Evolutionary conservation across 495 filamentous ascomycete genomes (phyloP).

Genomic region (Hyaloscypha finlandica): DNA sequence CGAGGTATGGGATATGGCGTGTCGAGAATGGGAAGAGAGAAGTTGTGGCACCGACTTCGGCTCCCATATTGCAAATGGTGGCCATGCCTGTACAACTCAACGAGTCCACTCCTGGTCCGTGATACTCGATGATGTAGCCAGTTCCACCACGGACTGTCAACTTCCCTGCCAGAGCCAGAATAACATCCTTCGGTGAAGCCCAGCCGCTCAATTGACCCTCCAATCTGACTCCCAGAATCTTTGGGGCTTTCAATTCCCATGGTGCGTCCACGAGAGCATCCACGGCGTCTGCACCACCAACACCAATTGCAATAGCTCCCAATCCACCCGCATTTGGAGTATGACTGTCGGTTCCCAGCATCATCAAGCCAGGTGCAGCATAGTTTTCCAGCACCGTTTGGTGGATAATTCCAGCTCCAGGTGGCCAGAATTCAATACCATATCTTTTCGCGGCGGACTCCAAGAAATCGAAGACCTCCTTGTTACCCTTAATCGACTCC

Average conservation of each 20-base stretch:
- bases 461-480: slow-evolving; percentile 96
- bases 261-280: slow-evolving; percentile 95
- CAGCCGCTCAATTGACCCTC: slow-evolving; percentile 84
- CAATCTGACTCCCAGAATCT: slow-evolving; percentile 82
- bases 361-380: slow-evolving; percentile 95
- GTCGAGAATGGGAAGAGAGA: slow-evolving; percentile 80
- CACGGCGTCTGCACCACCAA: slow-evolving; percentile 95
- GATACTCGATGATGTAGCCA: slow-evolving; percentile 92
- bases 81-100: slow-evolving; percentile 93
- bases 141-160: slow-evolving; percentile 95
- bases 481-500: slow-evolving; percentile 85
- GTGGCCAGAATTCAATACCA: slow-evolving; percentile 98
- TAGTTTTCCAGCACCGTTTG: slow-evolving; percentile 99
- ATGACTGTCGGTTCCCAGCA: slow-evolving; percentile 99
- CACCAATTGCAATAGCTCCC: slow-evolving; percentile 93
- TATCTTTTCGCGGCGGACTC: slow-evolving; percentile 94
- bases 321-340: slow-evolving; percentile 95
- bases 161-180: slow-evolving; percentile 83
- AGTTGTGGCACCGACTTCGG: slow-evolving; percentile 94
- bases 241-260: slow-evolving; percentile 96
- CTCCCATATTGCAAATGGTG: slow-evolving; percentile 82
- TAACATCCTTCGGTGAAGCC: slow-evolving; percentile 94
- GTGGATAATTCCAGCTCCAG: slow-evolving; percentile 98
- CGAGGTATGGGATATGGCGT: slow-evolving; percentile 73
- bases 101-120: slow-evolving; percentile 83